Evolutionary conservation across 2,329 filamentous ascomycete genomes (phyloP), one percentile per base, ranked within the genome.

Genomic region (Diplodia scrobiculata): DNA sequence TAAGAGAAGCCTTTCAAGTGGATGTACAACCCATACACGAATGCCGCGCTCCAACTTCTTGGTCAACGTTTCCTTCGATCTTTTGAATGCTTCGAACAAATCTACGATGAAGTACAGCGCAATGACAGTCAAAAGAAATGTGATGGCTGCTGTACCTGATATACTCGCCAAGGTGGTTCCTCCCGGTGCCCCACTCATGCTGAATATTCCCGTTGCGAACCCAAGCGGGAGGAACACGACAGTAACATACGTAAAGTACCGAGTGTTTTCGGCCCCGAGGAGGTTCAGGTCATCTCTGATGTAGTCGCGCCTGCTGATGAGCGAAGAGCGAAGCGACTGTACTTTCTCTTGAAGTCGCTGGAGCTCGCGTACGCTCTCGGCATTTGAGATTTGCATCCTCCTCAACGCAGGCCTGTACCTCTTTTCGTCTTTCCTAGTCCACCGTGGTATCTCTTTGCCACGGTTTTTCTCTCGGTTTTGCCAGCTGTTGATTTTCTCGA

Each of bases 231-330:
- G 68, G 64, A 77, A 78, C 13, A 77, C 71, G 2, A 75, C 72
- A 0, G 75, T 78, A 1, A 76, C 72, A 52, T 77, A 76, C 0
- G 76, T 77, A 63, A 78, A 77, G 29, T 72, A 70, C 0, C 69
- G 69, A 41, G 77, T 72, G 48, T 76, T 73, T 53, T 75, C 70
- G 0, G 71, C 68, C 17, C 71, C 60, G 10, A 34, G 55, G 11
- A 70, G 68, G 19, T 63, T 68, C 17, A 70, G 60, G 9, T 72
- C 69, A 9, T 69, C 65, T 21, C 70, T 65, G 19, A 69, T 70
- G 0, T 70, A 68, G 27, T 69, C 69, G 25, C 70, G 66, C 2
- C 62, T 66, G 34, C 66, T 68, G 3, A 51, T 68, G 1, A 73
- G 67, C 6, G 65, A 67, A 2, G 41, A 29, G 25, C 70, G 67